Evolutionary conservation across 768 basidiomycete species (phyloP).

Genomic region (Leccinum longicurvipes): DNA sequence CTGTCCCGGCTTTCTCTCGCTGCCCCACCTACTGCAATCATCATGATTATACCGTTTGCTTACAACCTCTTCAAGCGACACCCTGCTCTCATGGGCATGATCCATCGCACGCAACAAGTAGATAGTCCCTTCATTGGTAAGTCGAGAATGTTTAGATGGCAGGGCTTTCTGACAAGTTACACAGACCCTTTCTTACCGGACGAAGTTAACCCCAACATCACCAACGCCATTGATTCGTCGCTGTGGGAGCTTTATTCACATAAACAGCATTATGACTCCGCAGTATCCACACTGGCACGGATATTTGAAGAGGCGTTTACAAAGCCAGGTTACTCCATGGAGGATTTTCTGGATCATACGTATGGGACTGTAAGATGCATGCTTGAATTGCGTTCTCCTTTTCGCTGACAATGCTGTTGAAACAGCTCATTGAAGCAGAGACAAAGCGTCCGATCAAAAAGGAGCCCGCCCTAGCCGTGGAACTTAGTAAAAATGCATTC

Average conservation of each 20-base stretch:
- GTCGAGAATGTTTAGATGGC: slow-evolving; percentile 1
- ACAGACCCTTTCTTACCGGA: slow-evolving; percentile 66
- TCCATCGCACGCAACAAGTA: slow-evolving; percentile 60
- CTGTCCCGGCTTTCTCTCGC: slow-evolving; percentile 78
- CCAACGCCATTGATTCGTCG: slow-evolving; percentile 81
- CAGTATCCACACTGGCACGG: slow-evolving; percentile 82
- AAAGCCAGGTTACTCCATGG: slow-evolving; percentile 86
- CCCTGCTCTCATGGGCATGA: slow-evolving; percentile 89
- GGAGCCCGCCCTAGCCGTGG: slow-evolving; percentile 61
- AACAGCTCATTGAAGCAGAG: slow-evolving; percentile 85
- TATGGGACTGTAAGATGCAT: slow-evolving; percentile 67
- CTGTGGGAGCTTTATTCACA: slow-evolving; percentile 90
- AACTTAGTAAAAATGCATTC: slow-evolving; percentile 32
- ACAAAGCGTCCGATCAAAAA: slow-evolving; percentile 73
- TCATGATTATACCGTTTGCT: slow-evolving; percentile 88
- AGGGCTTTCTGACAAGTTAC: slow-evolving; percentile 1
- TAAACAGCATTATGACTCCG: slow-evolving; percentile 76
- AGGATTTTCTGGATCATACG: slow-evolving; percentile 95
- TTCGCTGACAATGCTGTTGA: slow-evolving; percentile 4
- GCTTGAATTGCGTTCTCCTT: neutral
- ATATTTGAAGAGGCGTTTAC: slow-evolving; percentile 92
- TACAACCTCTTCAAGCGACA: slow-evolving; percentile 94
- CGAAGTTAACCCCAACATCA: slow-evolving; percentile 71
- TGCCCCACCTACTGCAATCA: slow-evolving; percentile 86
- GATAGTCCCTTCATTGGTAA: slow-evolving; percentile 35